phyloP scores from a whole-genome alignment of 2,329 filamentous ascomycete species.

The Aureobasidium sp. region DNA sequence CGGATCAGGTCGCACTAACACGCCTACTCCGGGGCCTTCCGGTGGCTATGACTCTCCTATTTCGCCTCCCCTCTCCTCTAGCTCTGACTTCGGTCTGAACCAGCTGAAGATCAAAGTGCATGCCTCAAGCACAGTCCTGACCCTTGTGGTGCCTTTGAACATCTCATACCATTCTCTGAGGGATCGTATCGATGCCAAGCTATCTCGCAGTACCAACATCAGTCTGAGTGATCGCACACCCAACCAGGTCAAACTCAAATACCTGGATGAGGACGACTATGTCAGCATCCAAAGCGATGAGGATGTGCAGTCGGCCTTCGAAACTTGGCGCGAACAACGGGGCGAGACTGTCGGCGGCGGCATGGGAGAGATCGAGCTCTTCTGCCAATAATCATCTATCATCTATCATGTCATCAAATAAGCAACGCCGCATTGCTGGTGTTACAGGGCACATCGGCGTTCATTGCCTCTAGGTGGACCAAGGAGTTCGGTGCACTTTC shows the following conservation, averaged over 20 bases:
- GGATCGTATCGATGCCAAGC: slow-evolving; percentile 92
- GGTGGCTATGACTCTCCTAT: slow-evolving; percentile 28
- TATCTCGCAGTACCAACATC: slow-evolving; percentile 76
- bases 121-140: slow-evolving; percentile 85
- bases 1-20: slow-evolving; percentile 1
- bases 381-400: slow-evolving; percentile 52
- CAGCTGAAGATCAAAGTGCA: slow-evolving; percentile 95
- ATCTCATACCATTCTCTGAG: slow-evolving; percentile 91
- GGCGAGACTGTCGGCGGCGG: slow-evolving; percentile 56
- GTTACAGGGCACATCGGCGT: slow-evolving; percentile 2
- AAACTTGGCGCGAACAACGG: slow-evolving; percentile 78
- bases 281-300: slow-evolving; percentile 93
- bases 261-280: slow-evolving; percentile 86
- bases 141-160: slow-evolving; percentile 91
- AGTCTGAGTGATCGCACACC: slow-evolving; percentile 60
- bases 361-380: slow-evolving; percentile 84
- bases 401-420: not conserved
- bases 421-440: slow-evolving; percentile 4
- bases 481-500: slow-evolving; percentile 10
- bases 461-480: not conserved
- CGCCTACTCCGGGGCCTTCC: not conserved
- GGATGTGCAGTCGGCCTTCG: slow-evolving; percentile 91
- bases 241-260: slow-evolving; percentile 71
- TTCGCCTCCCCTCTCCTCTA: slow-evolving; percentile 35
- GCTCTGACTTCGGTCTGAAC: slow-evolving; percentile 31